These are phyloP conservation scores for Coprinellus aureogranulatus DNA, from an alignment of 768 basidiomycete genomes.

Conservation along the genomic window DNA sequence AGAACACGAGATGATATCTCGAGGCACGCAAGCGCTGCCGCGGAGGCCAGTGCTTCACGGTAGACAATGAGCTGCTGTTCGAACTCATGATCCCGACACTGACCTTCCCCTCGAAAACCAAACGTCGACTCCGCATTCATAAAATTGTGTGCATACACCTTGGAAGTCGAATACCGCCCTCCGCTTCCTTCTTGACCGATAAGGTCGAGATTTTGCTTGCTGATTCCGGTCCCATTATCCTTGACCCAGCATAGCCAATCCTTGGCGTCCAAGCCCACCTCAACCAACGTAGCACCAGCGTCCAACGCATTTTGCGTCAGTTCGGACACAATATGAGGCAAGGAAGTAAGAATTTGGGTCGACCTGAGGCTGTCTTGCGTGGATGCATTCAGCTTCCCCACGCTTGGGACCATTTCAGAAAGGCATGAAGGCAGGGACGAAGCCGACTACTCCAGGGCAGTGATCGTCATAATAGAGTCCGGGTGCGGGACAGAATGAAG, in stretches of 20 bases:
- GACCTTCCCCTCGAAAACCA: conserved; percentile 95
- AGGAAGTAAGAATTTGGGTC: conserved; percentile 77
- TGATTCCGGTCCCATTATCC: conserved; percentile 83
- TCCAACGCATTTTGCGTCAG: conserved; percentile 90
- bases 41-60: conserved; percentile 75
- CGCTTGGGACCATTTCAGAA: conserved; percentile 6
- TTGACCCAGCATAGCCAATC: conserved; percentile 83
- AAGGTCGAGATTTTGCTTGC: conserved; percentile 51
- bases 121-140: conserved; percentile 62
- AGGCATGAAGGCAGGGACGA: background rate
- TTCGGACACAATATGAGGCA: conserved; percentile 79
- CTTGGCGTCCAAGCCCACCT: conserved; percentile 68
- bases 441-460: no score
- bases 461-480: no score
- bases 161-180: conserved; percentile 74
- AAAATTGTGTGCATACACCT: conserved; percentile 53
- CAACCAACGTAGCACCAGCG: conserved; percentile 65
- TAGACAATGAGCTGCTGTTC: background rate
- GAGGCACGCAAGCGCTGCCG: conserved; percentile 72
- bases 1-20: conserved; percentile 80
- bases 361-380: conserved; percentile 77
- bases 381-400: conserved; percentile 52
- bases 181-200: conserved; percentile 51
- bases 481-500: no score
- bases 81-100: background rate